Conservation (phyloP, 345 rosid species). For the Arabidopsis thaliana region DNA sequence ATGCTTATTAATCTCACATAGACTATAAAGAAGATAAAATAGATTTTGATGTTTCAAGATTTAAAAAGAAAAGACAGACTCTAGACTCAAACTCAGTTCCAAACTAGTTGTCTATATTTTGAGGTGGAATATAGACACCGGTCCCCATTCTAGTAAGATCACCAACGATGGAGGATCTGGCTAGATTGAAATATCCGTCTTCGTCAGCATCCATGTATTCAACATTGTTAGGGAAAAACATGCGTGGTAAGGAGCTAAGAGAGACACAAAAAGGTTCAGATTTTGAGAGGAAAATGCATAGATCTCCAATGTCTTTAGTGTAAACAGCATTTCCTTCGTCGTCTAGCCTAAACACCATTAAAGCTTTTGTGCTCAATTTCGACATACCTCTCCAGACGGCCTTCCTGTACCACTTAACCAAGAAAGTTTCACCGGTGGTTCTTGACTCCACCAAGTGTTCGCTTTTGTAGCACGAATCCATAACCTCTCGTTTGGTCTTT, state of each 20-base stretch:
- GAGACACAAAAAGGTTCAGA: not conserved
- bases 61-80: not conserved
- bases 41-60: too few species aligned
- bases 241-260: not conserved
- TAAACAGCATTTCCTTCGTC: not conserved
- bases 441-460: too few species aligned
- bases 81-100: not conserved
- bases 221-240: not conserved
- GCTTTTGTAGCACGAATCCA: too few species aligned
- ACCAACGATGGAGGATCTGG: not conserved
- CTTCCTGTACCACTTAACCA: too few species aligned
- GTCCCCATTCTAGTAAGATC: too few species aligned
- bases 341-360: not conserved
- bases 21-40: too few species aligned
- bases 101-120: not conserved
- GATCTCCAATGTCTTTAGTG: constrained; percentile 2
- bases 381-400: too few species aligned
- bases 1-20: too few species aligned
- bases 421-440: too few species aligned
- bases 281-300: not conserved
- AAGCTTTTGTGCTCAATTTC: not conserved
- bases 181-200: not conserved
- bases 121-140: not conserved
- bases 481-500: too few species aligned
- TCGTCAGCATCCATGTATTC: not conserved